phyloP scores from a whole-genome alignment of 1,284 basidiomycete genomes.

The Papiliotrema fonsecae region DNA sequence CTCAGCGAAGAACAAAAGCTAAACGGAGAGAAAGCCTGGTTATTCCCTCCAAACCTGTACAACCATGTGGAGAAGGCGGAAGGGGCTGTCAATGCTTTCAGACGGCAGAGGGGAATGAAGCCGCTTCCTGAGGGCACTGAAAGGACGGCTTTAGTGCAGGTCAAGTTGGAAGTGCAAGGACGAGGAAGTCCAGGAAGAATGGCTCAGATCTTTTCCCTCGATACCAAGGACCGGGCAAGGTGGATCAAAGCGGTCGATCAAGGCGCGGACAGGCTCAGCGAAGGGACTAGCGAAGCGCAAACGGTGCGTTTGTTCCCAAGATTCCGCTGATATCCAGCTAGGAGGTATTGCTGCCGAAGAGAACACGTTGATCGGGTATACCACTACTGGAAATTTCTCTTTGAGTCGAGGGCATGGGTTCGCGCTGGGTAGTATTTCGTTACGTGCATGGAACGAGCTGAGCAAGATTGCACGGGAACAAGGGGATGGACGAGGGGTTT shows the following conservation, averaged over 20 bases:
- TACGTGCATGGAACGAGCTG: slow-evolving; percentile 55
- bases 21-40: slow-evolving; percentile 53
- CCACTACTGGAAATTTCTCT: slow-evolving; percentile 74
- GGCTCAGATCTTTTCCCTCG: slow-evolving; percentile 62
- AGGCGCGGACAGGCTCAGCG: slow-evolving; percentile 1
- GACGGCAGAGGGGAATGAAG: slow-evolving; percentile 54
- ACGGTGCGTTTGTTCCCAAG: slow-evolving; percentile 43
- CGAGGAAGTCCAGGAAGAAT: slow-evolving; percentile 70
- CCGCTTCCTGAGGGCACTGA: slow-evolving; percentile 53
- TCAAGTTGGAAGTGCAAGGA: slow-evolving; percentile 58
- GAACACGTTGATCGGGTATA: slow-evolving; percentile 63
- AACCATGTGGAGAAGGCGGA: slow-evolving; percentile 44
- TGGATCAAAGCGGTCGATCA: slow-evolving; percentile 49
- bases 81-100: slow-evolving; percentile 59
- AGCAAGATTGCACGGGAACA: slow-evolving; percentile 38
- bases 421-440: slow-evolving; percentile 65
- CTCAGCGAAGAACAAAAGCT: slow-evolving; percentile 1
- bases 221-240: slow-evolving; percentile 52
- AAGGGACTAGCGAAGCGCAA: slow-evolving; percentile 44
- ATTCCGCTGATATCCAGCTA: slow-evolving; percentile 38
- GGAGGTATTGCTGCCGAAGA: slow-evolving; percentile 45
- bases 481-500: slow-evolving; percentile 15
- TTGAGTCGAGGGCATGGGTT: slow-evolving; percentile 67
- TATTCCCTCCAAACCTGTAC: slow-evolving; percentile 55
- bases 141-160: slow-evolving; percentile 59